Evolutionary conservation across 2,329 filamentous ascomycete genomes (phyloP).

Genomic region (Aureobasidium subglaciale): DNA sequence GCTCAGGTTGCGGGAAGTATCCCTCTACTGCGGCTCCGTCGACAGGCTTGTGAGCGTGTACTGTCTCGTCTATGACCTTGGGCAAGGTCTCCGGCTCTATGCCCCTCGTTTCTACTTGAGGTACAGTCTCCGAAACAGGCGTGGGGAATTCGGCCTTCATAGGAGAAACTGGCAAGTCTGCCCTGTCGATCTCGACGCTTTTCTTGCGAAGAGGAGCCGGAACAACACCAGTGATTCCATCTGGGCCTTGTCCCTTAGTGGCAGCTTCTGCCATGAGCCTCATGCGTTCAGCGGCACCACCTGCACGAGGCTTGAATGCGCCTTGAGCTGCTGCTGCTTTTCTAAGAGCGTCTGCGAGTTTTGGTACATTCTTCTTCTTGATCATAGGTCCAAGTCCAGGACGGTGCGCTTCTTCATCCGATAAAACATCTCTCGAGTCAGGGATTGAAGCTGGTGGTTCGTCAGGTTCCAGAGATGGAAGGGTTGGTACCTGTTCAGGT

Average conservation of each 20-base stretch:
- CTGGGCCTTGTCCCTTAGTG: slow-evolving; percentile 55
- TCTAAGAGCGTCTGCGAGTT: slow-evolving; percentile 66
- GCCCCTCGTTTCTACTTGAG: slow-evolving; percentile 54
- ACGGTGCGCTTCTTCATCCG: slow-evolving; percentile 46
- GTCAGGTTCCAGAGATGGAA: slow-evolving; percentile 13
- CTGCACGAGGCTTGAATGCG: slow-evolving; percentile 78
- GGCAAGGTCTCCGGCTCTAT: slow-evolving; percentile 23
- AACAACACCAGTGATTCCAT: slow-evolving; percentile 84
- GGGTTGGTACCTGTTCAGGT: slow-evolving; percentile 8
- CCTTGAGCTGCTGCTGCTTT: slow-evolving; percentile 69
- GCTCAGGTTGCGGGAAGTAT: slow-evolving; percentile 21
- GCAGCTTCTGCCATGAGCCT: slow-evolving; percentile 48
- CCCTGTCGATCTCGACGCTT: slow-evolving; percentile 13
- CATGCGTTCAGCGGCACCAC: slow-evolving; percentile 72
- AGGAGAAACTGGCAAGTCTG: neutral
- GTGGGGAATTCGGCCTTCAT: neutral
- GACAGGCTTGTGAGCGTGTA: neutral
- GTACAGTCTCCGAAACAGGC: slow-evolving; percentile 22
- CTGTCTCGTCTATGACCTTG: neutral
- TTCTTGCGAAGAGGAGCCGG: slow-evolving; percentile 55
- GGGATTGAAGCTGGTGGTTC: neutral
- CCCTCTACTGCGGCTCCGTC: neutral
- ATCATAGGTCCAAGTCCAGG: slow-evolving; percentile 88
- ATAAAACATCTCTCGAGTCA: neutral
- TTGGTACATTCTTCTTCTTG: slow-evolving; percentile 66